Evolutionary conservation across 23 red algal genomes (phyloP).

Genomic region (Gracilariopsis chorda): DNA sequence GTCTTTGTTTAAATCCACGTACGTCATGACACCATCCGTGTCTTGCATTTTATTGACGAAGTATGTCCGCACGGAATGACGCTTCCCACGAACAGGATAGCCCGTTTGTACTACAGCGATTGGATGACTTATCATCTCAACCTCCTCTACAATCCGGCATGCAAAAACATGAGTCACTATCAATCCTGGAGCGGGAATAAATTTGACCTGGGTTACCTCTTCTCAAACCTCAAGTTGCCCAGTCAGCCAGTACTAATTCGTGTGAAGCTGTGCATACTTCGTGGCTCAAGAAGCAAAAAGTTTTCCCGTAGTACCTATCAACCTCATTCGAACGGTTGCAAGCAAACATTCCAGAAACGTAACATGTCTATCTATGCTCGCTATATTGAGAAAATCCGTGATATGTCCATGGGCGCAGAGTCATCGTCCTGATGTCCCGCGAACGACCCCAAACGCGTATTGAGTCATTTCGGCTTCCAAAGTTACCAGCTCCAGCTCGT

Average conservation of each 20-base stretch:
- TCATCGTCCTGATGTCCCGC: neutral
- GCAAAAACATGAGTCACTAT: neutral
- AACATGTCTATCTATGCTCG: neutral
- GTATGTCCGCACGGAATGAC: neutral
- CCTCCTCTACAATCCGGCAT: neutral
- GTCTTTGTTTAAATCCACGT: too few relatives aligned
- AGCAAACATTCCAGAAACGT: too few relatives aligned
- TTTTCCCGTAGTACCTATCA: neutral
- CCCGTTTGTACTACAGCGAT: neutral
- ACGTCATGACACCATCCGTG: neutral
- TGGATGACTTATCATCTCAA: neutral
- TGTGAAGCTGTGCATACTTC: neutral
- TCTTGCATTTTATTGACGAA: neutral
- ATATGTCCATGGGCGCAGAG: neutral
- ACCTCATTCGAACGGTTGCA: too few relatives aligned
- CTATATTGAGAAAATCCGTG: neutral
- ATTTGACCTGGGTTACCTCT: neutral
- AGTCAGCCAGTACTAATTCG: neutral
- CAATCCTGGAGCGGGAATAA: neutral
- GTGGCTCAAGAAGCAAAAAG: neutral
- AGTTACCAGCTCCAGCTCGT: neutral
- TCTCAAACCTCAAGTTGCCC: neutral
- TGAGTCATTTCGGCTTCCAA: neutral
- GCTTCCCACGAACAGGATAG: neutral
- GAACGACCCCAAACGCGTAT: neutral